Conservation (phyloP, 2,329 filamentous ascomycete species). For the Alternaria metachromatica region DNA sequence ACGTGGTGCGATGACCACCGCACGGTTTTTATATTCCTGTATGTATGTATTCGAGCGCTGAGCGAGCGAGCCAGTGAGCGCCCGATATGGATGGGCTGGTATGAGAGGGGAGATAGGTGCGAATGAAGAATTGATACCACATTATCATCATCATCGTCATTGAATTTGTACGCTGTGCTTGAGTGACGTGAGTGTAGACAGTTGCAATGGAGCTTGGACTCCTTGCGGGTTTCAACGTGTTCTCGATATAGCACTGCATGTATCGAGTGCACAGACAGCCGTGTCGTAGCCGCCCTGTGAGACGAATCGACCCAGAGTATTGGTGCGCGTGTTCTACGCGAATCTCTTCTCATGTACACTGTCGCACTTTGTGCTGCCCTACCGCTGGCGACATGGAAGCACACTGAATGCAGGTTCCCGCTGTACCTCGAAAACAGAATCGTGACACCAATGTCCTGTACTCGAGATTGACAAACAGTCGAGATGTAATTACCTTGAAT, state of each 20-base stretch:
- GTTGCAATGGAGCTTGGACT: background rate
- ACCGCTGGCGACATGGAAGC: background rate
- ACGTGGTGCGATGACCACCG: constrained; percentile 8
- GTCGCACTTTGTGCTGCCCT: background rate
- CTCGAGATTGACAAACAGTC: background rate
- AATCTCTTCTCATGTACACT: background rate
- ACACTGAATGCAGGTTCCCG: background rate
- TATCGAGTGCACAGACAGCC: background rate
- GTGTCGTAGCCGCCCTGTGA: background rate
- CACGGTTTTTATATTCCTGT: constrained; percentile 3
- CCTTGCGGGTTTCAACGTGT: background rate
- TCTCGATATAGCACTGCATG: background rate
- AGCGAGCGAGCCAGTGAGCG: background rate
- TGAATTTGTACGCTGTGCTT: background rate
- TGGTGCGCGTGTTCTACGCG: background rate
- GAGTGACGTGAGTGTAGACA: background rate
- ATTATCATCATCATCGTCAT: background rate
- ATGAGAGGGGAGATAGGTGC: background rate
- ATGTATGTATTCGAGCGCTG: constrained; percentile 12
- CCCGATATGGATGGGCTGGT: background rate
- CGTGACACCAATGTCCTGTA: background rate
- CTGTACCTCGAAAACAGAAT: background rate
- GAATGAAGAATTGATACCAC: constrained; percentile 8
- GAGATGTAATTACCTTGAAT: background rate
- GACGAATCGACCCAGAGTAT: background rate